Evolutionary conservation across 371 early-diverging fungal species (phyloP).

Genomic region (Basidiobolus meristosporus): DNA sequence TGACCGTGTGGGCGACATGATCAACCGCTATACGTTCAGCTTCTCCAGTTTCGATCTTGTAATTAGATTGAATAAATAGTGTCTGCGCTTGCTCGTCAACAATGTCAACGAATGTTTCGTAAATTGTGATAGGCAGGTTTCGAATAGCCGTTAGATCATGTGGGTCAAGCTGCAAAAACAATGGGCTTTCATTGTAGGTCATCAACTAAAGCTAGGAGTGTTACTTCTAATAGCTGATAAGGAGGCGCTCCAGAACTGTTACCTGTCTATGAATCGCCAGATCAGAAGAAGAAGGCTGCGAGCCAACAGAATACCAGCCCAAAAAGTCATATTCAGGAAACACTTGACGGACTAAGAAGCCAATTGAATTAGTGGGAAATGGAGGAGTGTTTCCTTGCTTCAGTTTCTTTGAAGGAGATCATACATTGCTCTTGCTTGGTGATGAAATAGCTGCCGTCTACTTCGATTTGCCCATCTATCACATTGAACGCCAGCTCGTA

Average conservation of each 20-base stretch:
- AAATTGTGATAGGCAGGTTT: constrained; percentile 56
- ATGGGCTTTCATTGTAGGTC: constrained; percentile 49
- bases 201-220: constrained; percentile 21
- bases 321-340: constrained; percentile 66
- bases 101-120: constrained; percentile 61
- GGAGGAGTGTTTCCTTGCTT: background rate
- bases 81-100: constrained; percentile 29
- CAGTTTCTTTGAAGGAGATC: constrained; percentile 1
- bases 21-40: constrained; percentile 76
- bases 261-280: constrained; percentile 58
- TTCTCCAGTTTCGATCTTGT: constrained; percentile 63
- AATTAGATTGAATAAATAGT: constrained; percentile 41
- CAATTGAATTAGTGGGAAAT: background rate
- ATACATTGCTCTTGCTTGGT: constrained; percentile 63
- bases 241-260: background rate
- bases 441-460: constrained; percentile 36
- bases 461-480: constrained; percentile 14
- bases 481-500: constrained; percentile 45
- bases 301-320: constrained; percentile 69
- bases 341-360: constrained; percentile 48
- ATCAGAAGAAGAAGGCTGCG: constrained; percentile 29
- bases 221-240: background rate
- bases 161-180: constrained; percentile 61
- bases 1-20: constrained; percentile 53
- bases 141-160: constrained; percentile 17